These are phyloP conservation scores for Kwoniella botswanensis DNA, from an alignment of 768 basidiomycete genomes.

Conservation along the genomic window DNA sequence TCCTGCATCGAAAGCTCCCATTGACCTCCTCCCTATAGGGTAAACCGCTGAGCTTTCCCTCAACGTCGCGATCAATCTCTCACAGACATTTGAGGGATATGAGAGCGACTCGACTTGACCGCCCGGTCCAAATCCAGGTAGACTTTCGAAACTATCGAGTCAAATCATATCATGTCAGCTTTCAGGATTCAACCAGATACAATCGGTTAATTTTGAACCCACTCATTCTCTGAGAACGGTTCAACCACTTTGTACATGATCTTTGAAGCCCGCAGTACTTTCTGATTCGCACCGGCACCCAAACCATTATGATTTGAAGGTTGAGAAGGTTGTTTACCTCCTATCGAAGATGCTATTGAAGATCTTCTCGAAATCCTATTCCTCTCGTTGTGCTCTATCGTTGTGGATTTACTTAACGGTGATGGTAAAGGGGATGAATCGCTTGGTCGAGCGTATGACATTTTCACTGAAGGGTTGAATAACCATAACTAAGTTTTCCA, in stretches of 20 bases:
- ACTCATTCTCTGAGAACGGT: conserved; percentile 14
- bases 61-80: conserved; percentile 70
- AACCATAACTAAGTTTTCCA: conserved; percentile 74
- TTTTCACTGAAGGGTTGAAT: conserved; percentile 84
- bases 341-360: conserved; percentile 5
- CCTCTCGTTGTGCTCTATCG: not conserved
- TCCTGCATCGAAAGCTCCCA: conserved; percentile 54
- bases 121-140: conserved; percentile 77
- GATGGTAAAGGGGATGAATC: conserved; percentile 67
- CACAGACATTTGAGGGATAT: conserved; percentile 80
- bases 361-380: conserved; percentile 7
- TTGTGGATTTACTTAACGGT: conserved; percentile 40
- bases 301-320: not conserved
- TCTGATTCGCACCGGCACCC: not conserved
- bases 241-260: conserved; percentile 78
- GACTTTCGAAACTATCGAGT: conserved; percentile 59
- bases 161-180: not conserved
- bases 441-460: conserved; percentile 71
- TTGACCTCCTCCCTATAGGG: conserved; percentile 44
- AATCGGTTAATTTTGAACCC: not conserved
- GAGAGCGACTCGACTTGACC: conserved; percentile 85
- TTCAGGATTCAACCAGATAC: not conserved
- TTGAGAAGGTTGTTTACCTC: not conserved
- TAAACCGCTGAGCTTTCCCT: conserved; percentile 68
- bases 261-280: conserved; percentile 64